Conservation (phyloP, 352 stramenopile species). For the Phytophthora rubi region DNA sequence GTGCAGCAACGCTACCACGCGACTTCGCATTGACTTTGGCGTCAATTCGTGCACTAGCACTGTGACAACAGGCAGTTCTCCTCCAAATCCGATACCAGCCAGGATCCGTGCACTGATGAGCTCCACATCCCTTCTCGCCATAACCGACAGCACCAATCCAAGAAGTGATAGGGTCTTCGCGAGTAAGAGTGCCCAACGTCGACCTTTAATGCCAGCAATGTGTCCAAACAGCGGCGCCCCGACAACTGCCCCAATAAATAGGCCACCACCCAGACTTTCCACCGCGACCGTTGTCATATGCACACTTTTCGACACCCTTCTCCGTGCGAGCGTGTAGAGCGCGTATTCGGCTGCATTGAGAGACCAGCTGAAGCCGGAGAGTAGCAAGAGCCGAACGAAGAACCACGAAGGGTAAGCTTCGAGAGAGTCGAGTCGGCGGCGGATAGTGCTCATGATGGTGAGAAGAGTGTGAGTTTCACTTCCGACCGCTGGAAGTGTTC, state of each 20-base stretch:
- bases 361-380: conserved; percentile 39
- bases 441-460: neutral
- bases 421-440: conserved; percentile 4
- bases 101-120: conserved; percentile 34
- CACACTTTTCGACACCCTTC: conserved; percentile 19
- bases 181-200: conserved; percentile 30
- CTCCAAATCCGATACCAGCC: conserved; percentile 41
- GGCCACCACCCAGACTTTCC: conserved; percentile 19
- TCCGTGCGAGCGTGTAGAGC: conserved; percentile 41
- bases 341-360: conserved; percentile 39
- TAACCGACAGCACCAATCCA: conserved; percentile 34
- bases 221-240: conserved; percentile 37
- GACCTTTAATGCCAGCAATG: conserved; percentile 35
- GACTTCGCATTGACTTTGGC: conserved; percentile 24
- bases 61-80: conserved; percentile 38
- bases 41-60: conserved; percentile 45
- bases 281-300: conserved; percentile 29
- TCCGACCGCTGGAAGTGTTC: neutral
- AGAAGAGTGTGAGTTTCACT: neutral
- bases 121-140: conserved; percentile 25
- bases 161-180: conserved; percentile 38
- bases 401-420: conserved; percentile 16
- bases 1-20: conserved; percentile 40
- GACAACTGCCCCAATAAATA: conserved; percentile 28
- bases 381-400: conserved; percentile 40